A percentile compares a stretch with the other conserved stretches of the same genome.
These are phyloP conservation scores for Pleurotus sapidus DNA, from an alignment of 768 basidiomycete species.

Conservation along the genomic window DNA sequence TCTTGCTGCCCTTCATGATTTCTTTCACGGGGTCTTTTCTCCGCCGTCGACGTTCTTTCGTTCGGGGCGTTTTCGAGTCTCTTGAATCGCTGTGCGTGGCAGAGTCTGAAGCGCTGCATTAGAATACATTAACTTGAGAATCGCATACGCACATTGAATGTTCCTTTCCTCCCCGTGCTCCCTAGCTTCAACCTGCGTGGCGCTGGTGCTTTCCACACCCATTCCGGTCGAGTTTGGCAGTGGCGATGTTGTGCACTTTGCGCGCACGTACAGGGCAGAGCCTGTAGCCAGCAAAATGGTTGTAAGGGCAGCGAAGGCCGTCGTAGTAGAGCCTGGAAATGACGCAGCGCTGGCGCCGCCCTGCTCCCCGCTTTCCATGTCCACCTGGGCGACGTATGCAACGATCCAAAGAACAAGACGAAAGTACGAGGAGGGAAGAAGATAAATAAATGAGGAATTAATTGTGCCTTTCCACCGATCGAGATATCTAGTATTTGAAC, in stretches of 20 bases:
- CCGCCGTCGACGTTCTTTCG: constrained; percentile 58
- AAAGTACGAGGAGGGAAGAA: constrained; percentile 1
- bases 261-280: constrained; percentile 4
- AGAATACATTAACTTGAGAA: too few relatives aligned
- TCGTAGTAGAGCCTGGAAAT: neutral
- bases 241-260: neutral
- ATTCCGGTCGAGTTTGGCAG: neutral
- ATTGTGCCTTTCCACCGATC: too few relatives aligned
- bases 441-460: neutral
- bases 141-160: too few relatives aligned
- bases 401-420: neutral
- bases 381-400: neutral
- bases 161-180: too few relatives aligned
- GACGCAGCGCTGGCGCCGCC: neutral
- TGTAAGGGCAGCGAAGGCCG: constrained; percentile 6
- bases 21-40: constrained; percentile 59
- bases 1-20: constrained; percentile 50
- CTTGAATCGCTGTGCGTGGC: constrained; percentile 11
- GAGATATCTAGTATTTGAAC: too few relatives aligned
- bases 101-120: neutral
- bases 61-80: constrained; percentile 33
- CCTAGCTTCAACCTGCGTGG: too few relatives aligned
- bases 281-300: constrained; percentile 8
- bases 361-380: constrained; percentile 1
- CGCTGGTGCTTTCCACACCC: neutral